Evolutionary conservation across 768 basidiomycete genomes (phyloP).

Genomic region (Lentinula sp.): DNA sequence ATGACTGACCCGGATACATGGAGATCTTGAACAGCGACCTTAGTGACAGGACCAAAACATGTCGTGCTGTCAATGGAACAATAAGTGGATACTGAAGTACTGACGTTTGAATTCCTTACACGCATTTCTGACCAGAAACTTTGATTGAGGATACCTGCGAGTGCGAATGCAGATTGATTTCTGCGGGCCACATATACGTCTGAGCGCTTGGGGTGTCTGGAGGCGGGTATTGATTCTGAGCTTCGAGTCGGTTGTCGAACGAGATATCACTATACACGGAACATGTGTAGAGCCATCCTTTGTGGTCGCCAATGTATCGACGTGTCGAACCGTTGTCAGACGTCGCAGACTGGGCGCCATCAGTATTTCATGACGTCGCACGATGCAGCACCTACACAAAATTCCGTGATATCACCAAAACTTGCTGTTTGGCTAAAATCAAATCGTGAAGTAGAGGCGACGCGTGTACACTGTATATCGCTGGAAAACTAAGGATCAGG

Average conservation of each 20-base stretch:
- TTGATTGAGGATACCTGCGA: constrained; percentile 45
- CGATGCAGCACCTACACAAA: constrained; percentile 31
- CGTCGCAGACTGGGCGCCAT: constrained; percentile 13
- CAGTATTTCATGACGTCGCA: neutral
- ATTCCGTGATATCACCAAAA: constrained; percentile 31
- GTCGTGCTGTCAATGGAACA: constrained; percentile 35
- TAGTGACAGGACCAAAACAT: constrained; percentile 47
- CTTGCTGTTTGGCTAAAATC: constrained; percentile 13
- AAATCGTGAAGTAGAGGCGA: constrained; percentile 9
- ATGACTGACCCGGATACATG: constrained; percentile 30
- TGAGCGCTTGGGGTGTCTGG: neutral
- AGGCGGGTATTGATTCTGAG: neutral
- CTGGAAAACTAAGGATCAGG: constrained; percentile 7
- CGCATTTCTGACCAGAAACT: constrained; percentile 37
- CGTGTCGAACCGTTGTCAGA: constrained; percentile 22
- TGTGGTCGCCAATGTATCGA: constrained; percentile 44
- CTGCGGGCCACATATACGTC: constrained; percentile 34
- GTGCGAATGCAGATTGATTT: constrained; percentile 34
- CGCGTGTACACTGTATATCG: neutral
- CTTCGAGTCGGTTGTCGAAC: neutral
- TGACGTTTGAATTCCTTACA: constrained; percentile 29
- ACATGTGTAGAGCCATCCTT: constrained; percentile 45
- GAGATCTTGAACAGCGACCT: constrained; percentile 43
- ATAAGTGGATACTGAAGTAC: too few species aligned
- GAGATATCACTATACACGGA: constrained; percentile 7